These are phyloP conservation scores for Salix exigua DNA, from an alignment of 345 rosid genomes.

Conservation along the genomic window DNA sequence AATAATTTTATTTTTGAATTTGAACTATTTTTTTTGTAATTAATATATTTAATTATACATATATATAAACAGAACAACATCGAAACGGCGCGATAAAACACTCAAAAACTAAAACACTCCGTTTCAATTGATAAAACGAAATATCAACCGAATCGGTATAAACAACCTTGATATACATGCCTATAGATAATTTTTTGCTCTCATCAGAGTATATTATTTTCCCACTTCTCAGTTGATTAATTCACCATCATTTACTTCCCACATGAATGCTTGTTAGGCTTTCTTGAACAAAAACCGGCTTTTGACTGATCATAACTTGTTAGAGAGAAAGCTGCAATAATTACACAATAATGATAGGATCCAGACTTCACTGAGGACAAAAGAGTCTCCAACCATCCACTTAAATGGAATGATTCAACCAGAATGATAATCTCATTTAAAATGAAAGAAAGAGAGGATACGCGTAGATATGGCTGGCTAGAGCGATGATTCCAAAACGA, in stretches of 20 bases:
- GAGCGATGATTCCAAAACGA: constrained; percentile 24
- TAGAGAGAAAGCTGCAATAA: constrained; percentile 14
- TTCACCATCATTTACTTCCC: neutral
- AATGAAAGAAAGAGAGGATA: neutral
- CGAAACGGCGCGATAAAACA: no score
- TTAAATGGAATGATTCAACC: constrained; percentile 35
- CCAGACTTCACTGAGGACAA: constrained; percentile 1
- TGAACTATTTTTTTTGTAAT: no score
- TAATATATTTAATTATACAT: no score
- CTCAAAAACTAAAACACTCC: no score
- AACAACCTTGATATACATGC: neutral
- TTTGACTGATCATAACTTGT: neutral
- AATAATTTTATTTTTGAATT: no score
- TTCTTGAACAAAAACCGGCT: neutral
- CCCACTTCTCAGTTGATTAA: neutral
- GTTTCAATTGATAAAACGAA: no score
- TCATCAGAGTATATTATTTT: neutral
- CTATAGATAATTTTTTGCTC: neutral
- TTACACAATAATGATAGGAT: constrained; percentile 26
- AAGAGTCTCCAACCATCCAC: neutral
- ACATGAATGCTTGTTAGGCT: neutral
- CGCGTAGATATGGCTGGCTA: no score
- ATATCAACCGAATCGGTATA: rapidly evolving
- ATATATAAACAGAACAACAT: no score
- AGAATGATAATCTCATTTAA: constrained; percentile 22